Percentiles rank a stretch among this genome's conserved stretches.
phyloP scores from a whole-genome alignment of 805 yeast genomes.

The Wickerhamomyces hampshirensis region DNA sequence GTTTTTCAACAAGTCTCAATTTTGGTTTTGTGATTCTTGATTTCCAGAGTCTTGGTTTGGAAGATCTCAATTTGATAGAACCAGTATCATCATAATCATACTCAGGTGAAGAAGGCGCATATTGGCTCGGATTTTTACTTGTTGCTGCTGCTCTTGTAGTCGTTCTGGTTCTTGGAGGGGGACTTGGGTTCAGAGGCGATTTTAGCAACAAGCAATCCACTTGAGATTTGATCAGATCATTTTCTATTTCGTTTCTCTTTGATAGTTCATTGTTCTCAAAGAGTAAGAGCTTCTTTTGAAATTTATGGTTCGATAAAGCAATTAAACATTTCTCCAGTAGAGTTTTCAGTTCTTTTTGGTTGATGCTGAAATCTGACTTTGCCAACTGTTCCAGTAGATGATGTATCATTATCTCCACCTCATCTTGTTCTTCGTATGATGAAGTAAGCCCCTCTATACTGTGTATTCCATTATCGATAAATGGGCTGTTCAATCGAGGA shows the following conservation, averaged over 20 bases:
- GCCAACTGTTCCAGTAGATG: conserved; percentile 1
- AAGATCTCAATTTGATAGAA: too few species aligned
- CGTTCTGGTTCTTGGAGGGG: neutral
- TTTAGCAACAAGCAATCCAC: conserved; percentile 18
- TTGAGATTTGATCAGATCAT: conserved; percentile 19
- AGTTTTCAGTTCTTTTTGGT: conserved; percentile 1
- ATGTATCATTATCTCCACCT: neutral
- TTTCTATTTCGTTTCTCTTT: conserved; percentile 20
- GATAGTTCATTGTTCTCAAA: conserved; percentile 17
- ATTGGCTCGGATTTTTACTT: neutral
- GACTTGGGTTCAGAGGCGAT: conserved; percentile 17
- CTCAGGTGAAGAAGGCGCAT: neutral
- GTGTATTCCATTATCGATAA: neutral
- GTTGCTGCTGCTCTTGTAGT: neutral
- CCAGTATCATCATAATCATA: neutral
- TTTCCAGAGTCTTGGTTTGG: too few species aligned
- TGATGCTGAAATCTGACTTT: conserved; percentile 1
- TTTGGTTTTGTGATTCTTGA: conserved; percentile 1
- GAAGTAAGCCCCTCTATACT: neutral
- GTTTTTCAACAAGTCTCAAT: conserved; percentile 12
- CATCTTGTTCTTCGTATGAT: neutral
- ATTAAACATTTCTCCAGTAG: conserved; percentile 11
- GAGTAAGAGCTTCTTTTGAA: conserved; percentile 17
- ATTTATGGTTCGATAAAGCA: conserved; percentile 17
- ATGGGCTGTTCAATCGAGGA: neutral